These are phyloP conservation scores for Micractinium conductrix DNA, from an alignment of 139 green algal genomes.

Conservation along the genomic window DNA sequence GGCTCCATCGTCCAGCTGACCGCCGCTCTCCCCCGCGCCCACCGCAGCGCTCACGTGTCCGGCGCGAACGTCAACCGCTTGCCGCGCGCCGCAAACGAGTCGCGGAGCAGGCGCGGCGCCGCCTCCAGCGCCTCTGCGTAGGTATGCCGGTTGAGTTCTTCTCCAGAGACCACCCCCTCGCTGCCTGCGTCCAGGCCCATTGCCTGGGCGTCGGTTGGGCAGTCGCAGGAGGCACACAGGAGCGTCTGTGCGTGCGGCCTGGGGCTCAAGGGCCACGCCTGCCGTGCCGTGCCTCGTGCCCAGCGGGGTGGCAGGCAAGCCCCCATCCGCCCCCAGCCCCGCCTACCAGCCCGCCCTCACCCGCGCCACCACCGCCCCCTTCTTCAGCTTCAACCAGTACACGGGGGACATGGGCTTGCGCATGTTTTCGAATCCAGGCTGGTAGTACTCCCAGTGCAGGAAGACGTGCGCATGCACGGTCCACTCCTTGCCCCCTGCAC, in stretches of 20 bases:
- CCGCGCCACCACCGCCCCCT: slow-evolving; percentile 2
- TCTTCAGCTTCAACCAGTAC: slow-evolving; percentile 24
- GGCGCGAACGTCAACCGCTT: slow-evolving; percentile 5
- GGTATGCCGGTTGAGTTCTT: not conserved
- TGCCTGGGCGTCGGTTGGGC: not conserved
- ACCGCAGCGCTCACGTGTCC: not conserved
- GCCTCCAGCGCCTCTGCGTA: not conserved
- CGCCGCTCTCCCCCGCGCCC: not conserved
- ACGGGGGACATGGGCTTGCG: not conserved
- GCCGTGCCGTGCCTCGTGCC: not conserved
- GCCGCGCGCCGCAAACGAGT: not conserved
- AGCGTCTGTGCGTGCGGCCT: no score
- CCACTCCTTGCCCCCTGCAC: slow-evolving; percentile 26
- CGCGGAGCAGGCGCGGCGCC: not conserved
- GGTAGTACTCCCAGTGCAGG: slow-evolving; percentile 22
- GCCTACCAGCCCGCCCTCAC: not conserved
- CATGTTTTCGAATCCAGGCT: not conserved
- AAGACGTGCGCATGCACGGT: slow-evolving; percentile 7
- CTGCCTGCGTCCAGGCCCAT: slow-evolving; percentile 15
- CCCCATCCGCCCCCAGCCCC: no score
- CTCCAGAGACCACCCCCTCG: not conserved
- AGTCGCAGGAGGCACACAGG: no score
- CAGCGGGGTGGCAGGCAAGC: not conserved
- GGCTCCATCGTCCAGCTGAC: not conserved
- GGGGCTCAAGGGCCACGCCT: not conserved